A percentile compares a stretch with the other conserved stretches of the same genome.
phyloP scores from a whole-genome alignment of 2,329 filamentous ascomycete species.

The Epichloe sp. region DNA sequence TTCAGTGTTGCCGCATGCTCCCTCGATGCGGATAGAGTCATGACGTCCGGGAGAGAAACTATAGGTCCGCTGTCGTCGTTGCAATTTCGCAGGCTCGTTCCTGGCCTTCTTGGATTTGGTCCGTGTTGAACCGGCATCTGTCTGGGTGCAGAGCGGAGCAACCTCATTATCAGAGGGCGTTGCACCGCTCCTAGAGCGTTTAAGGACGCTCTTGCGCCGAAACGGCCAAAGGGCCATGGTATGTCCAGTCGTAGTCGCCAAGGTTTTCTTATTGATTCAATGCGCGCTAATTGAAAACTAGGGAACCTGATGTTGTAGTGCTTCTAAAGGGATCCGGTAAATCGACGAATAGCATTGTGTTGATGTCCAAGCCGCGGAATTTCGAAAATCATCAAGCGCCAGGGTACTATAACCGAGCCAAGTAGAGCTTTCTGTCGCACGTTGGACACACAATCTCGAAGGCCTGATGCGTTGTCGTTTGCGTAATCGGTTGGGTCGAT shows the following conservation, averaged over 20 bases:
- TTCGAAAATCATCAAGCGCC: slow-evolving; percentile 1
- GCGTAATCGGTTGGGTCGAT: neutral
- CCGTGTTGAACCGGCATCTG: slow-evolving; percentile 16
- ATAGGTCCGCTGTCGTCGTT: slow-evolving; percentile 37
- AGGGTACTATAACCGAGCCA: neutral
- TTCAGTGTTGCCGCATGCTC: slow-evolving; percentile 7
- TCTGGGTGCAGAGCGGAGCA: slow-evolving; percentile 22
- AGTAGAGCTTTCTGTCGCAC: too few species aligned
- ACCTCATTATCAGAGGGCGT: slow-evolving; percentile 41
- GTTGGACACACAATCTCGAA: neutral
- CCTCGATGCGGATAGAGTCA: slow-evolving; percentile 35
- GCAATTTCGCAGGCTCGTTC: slow-evolving; percentile 33
- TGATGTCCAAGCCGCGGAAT: neutral
- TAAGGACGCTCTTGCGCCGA: slow-evolving; percentile 57
- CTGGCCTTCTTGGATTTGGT: slow-evolving; percentile 25
- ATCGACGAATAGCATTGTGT: slow-evolving; percentile 6
- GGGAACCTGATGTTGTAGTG: neutral
- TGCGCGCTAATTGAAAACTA: neutral
- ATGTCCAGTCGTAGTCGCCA: neutral
- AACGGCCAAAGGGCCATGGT: slow-evolving; percentile 77
- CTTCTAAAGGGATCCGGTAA: slow-evolving; percentile 1
- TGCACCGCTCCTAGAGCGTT: slow-evolving; percentile 38
- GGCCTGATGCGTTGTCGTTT: neutral
- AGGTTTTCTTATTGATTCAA: neutral
- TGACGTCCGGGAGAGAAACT: slow-evolving; percentile 50